Evolutionary conservation across 768 basidiomycete genomes (phyloP), one percentile per base, ranked within the genome.

Genomic region (Glaciozyma martinii): DNA sequence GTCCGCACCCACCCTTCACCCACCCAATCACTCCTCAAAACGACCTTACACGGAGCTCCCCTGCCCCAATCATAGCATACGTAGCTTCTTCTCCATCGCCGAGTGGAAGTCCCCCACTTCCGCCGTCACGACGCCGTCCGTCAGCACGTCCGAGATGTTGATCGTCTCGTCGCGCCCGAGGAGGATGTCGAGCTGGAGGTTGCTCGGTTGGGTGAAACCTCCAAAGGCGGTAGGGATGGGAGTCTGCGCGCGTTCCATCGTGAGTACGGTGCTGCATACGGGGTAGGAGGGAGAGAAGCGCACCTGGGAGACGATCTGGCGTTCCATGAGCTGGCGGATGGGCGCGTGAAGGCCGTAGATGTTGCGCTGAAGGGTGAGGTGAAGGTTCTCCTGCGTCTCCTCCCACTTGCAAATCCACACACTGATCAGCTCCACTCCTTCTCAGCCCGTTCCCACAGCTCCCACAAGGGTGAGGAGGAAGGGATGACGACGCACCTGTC

Each of bases 141-240:
- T 18, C 80, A 97, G 88, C 71, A 94, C 81, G 74, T 98, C 94
- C 3, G 78, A 78, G 6, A 85, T 81, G 32, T 87, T 86, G 61
- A 99, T 80, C 29, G 78, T 80, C 76, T 95, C 90, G 73, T 99
- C 94, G 46, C 86, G 84, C 54, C 94, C 94, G 84, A 89, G 88
- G 63, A 99, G 77, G 71, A 98, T 89, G 76, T 99, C 94, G 32
- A 93, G 83, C 69, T 89, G 86, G 46, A 97, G 74, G 78, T 97
- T 95, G 16, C 85, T 84, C 1, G 71, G 59, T 1, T 73, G 72
- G 5, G 60, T 62, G 63, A 71, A 67, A 1, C 68, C 68, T 10
- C 37, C 43, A 43, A 25, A 25, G 25, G 61, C 30, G 12, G 27
- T 16, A 9, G 1, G 59, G 68, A 1, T 53, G 56, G 33, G 47